Conservation (phyloP, 2,329 filamentous ascomycete species). For the Monilinia fructigena region DNA sequence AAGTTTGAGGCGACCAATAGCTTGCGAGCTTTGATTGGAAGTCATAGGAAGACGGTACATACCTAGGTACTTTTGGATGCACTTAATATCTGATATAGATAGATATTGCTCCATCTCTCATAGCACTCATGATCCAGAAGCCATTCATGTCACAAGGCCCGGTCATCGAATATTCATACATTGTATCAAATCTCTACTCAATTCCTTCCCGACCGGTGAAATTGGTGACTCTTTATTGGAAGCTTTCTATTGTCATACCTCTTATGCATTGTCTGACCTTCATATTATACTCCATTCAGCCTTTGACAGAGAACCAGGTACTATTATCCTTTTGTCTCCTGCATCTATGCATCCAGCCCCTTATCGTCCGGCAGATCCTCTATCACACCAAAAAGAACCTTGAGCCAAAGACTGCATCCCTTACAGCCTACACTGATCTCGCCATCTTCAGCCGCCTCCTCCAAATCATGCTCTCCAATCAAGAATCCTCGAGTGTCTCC, state of each 20-base stretch:
- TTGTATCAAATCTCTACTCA: neutral
- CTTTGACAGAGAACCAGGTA: constrained; percentile 7
- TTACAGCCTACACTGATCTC: constrained; percentile 63
- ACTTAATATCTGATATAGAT: neutral
- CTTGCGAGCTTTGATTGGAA: constrained; percentile 39
- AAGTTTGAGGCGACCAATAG: constrained; percentile 42
- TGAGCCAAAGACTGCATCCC: constrained; percentile 66
- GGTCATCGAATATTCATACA: neutral
- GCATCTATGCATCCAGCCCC: constrained; percentile 18
- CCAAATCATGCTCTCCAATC: constrained; percentile 58
- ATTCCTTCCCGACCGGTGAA: neutral
- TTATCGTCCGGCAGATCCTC: constrained; percentile 36
- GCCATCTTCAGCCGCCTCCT: constrained; percentile 56
- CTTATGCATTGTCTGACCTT: neutral
- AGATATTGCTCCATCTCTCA: neutral
- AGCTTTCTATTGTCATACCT: neutral
- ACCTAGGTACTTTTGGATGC: neutral
- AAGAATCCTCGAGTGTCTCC: constrained; percentile 61
- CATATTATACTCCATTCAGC: constrained; percentile 2
- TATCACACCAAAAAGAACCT: constrained; percentile 61
- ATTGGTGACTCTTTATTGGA: constrained; percentile 1
- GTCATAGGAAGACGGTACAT: constrained; percentile 41
- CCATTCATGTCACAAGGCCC: neutral
- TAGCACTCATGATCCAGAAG: neutral
- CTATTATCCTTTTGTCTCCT: constrained; percentile 4